A percentile compares a stretch with the other conserved stretches of the same genome.
Conservation (phyloP, 2,329 filamentous ascomycete species). For the Rhytidhysteron rufulum region DNA sequence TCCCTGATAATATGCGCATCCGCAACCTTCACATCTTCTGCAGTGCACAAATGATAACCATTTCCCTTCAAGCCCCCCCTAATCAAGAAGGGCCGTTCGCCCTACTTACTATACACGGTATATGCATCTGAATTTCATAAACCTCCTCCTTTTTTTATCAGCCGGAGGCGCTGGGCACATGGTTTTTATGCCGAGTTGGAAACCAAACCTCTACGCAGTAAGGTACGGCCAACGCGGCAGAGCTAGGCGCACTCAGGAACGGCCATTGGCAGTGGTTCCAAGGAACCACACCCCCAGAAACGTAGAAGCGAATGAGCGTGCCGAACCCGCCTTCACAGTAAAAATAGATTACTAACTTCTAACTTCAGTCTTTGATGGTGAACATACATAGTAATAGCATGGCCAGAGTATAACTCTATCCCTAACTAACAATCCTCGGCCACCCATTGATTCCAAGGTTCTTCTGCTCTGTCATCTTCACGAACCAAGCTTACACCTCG, state of each 20-base stretch:
- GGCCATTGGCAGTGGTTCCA: slow-evolving; percentile 1
- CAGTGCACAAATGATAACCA: too few relatives aligned
- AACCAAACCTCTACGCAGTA: background rate
- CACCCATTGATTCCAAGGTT: too few relatives aligned
- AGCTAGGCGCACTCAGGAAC: slow-evolving; percentile 3
- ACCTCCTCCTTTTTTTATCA: background rate
- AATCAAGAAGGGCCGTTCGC: background rate
- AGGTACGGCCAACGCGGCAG: slow-evolving; percentile 5
- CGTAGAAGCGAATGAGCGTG: slow-evolving; percentile 1
- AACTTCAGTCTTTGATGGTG: background rate
- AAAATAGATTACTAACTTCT: background rate
- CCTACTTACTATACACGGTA: background rate
- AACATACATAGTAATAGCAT: too few relatives aligned
- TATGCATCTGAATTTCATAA: background rate
- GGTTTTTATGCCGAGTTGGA: background rate
- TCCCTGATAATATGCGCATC: background rate
- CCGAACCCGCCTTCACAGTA: background rate
- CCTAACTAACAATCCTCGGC: too few relatives aligned
- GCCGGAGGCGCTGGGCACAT: slow-evolving; percentile 1
- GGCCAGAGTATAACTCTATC: too few relatives aligned
- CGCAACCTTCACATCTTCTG: too few relatives aligned
- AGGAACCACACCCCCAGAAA: background rate
- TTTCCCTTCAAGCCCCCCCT: background rate
- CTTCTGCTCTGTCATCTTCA: background rate
- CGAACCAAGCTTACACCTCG: background rate